Evolutionary conservation across 2,329 filamentous ascomycete genomes (phyloP), one percentile per base, ranked within the genome.

Genomic region (Pseudogymnoascus sp.): DNA sequence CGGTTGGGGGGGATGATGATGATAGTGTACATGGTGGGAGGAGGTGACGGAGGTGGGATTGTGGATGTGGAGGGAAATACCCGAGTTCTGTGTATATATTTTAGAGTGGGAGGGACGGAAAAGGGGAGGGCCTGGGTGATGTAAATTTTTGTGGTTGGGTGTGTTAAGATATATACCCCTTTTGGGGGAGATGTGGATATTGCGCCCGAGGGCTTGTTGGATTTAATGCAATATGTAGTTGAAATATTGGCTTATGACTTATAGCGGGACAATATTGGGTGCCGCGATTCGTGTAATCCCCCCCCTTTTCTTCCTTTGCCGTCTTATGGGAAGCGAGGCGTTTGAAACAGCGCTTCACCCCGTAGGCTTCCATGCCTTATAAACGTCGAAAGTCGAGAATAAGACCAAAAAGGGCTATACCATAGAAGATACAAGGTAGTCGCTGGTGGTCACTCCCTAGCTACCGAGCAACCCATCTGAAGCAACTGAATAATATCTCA

Each of bases 51-150:
- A 16, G 8, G 14, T 47, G n/a, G 23, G 12, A 3, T 16, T 50
- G 23, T 50, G 50, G 50, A 56, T 33, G 50, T 21, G 50, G 50
- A 21, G 50, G 25, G 50, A 56, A 56, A 56, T 56, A 33, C 50
- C 28, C 28, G 3, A 33, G 25, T 53, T 53, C 47, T 56, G 3
- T 35, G 50, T 33, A 35, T 35, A 33, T 33, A 56, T 35, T 35
- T 35, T 35, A 4, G 16, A 56, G 2, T 14, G 2, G n/a, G 21
- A 56, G 35, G 2, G 25, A n/a, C 10, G 8, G 28, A n/a, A 56
- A 10, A n/a, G 28, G 33, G 28, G 16, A 18, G 28, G 14, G 16
- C n/a, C 28, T 35, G 1, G n/a, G 10, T 18, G n/a, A 33, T 33
- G 23, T 33, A 21, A 5, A 21, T 35, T 35, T 42, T 53, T 56